phyloP scores from a whole-genome alignment of 192 early-diverging fungal species.

The Backusella macrospora region DNA sequence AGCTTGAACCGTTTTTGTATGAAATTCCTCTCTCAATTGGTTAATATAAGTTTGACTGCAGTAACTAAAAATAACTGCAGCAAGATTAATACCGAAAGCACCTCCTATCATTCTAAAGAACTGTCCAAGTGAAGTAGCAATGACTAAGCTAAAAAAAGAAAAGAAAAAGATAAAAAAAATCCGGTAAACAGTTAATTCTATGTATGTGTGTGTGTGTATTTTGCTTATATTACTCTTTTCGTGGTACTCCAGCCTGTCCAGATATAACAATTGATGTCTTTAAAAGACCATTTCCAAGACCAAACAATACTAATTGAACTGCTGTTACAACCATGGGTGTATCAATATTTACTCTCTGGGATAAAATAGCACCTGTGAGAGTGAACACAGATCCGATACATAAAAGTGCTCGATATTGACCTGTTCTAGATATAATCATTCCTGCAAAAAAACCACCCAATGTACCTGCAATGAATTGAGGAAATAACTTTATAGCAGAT shows the following conservation, averaged over 20 bases:
- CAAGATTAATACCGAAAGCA: background rate
- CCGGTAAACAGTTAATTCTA: too few species aligned
- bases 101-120: slow-evolving; percentile 15
- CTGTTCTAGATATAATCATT: slow-evolving; percentile 59
- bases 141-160: slow-evolving; percentile 17
- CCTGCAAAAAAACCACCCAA: slow-evolving; percentile 68
- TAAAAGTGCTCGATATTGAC: slow-evolving; percentile 64
- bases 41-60: background rate
- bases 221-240: slow-evolving; percentile 35
- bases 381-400: slow-evolving; percentile 63
- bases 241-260: slow-evolving; percentile 64
- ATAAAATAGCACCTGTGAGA: slow-evolving; percentile 59
- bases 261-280: slow-evolving; percentile 71
- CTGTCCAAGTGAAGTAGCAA: slow-evolving; percentile 24
- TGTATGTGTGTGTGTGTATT: background rate
- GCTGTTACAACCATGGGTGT: slow-evolving; percentile 51
- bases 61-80: slow-evolving; percentile 1
- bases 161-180: background rate
- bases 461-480: slow-evolving; percentile 68
- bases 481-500: slow-evolving; percentile 76
- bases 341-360: slow-evolving; percentile 51
- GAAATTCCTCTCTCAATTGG: background rate
- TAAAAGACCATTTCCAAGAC: slow-evolving; percentile 74
- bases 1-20: background rate
- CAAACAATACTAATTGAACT: slow-evolving; percentile 67